Evolutionary conservation across 306 rosid species (phyloP).

Genomic region (Vicia villosa): DNA sequence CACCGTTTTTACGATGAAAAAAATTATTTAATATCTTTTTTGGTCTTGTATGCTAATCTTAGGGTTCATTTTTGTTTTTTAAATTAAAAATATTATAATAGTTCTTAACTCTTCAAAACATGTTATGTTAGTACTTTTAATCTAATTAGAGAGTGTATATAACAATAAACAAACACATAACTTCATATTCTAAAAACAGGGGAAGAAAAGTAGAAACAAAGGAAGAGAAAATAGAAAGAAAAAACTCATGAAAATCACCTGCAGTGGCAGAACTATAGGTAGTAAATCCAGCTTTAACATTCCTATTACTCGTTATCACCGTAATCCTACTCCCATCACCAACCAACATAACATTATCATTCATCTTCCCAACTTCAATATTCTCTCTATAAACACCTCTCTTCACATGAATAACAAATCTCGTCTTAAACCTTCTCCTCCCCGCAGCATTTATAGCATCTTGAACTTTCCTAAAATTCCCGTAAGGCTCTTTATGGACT

Average conservation of each 20-base stretch:
- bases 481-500: too few species aligned
- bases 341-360: conserved; percentile 64
- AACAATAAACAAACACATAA: too few species aligned
- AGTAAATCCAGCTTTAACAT: conserved; percentile 65
- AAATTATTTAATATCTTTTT: too few species aligned
- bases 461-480: conserved; percentile 66
- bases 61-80: too few species aligned
- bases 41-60: too few species aligned
- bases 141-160: too few species aligned
- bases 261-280: conserved; percentile 92
- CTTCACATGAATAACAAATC: conserved; percentile 70
- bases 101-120: too few species aligned
- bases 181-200: not conserved
- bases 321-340: conserved; percentile 72
- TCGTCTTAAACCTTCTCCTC: conserved; percentile 44
- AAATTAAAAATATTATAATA: too few species aligned
- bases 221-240: not conserved
- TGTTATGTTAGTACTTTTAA: too few species aligned
- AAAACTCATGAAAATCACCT: conserved; percentile 39
- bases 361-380: conserved; percentile 57
- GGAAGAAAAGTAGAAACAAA: not conserved
- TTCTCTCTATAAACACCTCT: conserved; percentile 81
- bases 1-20: too few species aligned
- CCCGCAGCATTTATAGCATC: conserved; percentile 68
- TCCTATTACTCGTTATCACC: conserved; percentile 59